Conservation (phyloP, 2,329 filamentous ascomycete species). For the Simplicillium aogashimaense region DNA sequence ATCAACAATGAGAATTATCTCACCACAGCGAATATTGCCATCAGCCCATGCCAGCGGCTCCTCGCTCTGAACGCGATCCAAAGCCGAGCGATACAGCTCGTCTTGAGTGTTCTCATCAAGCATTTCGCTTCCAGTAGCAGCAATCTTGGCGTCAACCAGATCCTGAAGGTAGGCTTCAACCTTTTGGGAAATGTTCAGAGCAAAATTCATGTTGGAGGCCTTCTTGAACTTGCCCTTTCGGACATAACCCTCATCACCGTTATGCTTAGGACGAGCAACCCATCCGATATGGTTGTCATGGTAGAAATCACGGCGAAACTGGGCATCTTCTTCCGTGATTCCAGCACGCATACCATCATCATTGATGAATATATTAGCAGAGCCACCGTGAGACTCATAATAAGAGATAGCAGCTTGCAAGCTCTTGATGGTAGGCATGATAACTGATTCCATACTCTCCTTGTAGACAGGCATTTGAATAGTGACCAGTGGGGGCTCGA, state of each 20-base stretch:
- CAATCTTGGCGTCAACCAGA: conserved; percentile 12
- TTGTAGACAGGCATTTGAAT: conserved; percentile 33
- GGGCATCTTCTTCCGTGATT: conserved; percentile 30
- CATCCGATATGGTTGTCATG: conserved; percentile 38
- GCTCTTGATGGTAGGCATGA: conserved; percentile 37
- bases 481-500: conserved; percentile 26
- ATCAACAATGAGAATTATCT: conserved; percentile 57
- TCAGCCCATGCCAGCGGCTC: conserved; percentile 40
- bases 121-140: conserved; percentile 9
- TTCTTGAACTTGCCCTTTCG: conserved; percentile 61
- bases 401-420: conserved; percentile 38
- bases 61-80: conserved; percentile 40
- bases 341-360: conserved; percentile 50
- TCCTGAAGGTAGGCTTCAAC: conserved; percentile 49
- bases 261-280: conserved; percentile 35
- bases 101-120: conserved; percentile 22
- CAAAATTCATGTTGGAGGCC: conserved; percentile 69
- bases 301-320: conserved; percentile 35
- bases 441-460: conserved; percentile 28
- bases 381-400: conserved; percentile 35
- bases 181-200: conserved; percentile 48
- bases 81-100: conserved; percentile 36
- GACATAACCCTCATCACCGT: conserved; percentile 36
- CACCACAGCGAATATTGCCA: conserved; percentile 50
- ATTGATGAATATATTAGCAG: conserved; percentile 47